Evolutionary conservation across 23 red algal species (phyloP).

Genomic region (Gracilariopsis chorda): DNA sequence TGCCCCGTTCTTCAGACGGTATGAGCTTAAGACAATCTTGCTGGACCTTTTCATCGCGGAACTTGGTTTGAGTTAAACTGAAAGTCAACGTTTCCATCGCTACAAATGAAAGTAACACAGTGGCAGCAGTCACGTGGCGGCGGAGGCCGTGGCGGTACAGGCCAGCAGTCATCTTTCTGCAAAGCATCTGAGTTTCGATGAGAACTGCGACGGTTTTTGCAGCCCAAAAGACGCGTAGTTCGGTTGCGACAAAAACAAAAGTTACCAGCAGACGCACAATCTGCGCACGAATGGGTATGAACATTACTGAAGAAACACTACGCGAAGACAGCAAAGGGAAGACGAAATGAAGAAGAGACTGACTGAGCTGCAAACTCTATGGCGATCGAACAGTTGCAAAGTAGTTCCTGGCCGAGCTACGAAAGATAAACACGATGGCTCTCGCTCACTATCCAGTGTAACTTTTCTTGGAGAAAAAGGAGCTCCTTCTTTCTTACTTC

Average conservation of each 20-base stretch:
- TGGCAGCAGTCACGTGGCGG: not conserved
- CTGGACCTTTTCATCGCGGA: not conserved
- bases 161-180: not conserved
- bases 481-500: too few species aligned
- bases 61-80: not conserved
- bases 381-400: too few species aligned
- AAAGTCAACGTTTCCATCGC: not conserved
- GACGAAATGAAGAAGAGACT: too few species aligned
- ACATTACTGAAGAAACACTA: too few species aligned
- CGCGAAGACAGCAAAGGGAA: too few species aligned
- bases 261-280: not conserved
- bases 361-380: too few species aligned
- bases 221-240: not conserved
- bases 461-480: too few species aligned
- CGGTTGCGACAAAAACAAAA: not conserved
- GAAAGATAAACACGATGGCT: too few species aligned
- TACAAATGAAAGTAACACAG: not conserved
- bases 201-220: not conserved
- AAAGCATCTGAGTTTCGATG: not conserved
- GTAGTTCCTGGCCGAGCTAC: too few species aligned
- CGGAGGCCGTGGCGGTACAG: not conserved
- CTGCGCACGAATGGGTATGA: slow-evolving; percentile 4
- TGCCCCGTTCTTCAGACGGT: too few species aligned
- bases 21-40: not conserved
- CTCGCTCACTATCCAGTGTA: too few species aligned